Evolutionary conservation across 2,329 filamentous ascomycete species (phyloP).

Genomic region (Alternaria panax): DNA sequence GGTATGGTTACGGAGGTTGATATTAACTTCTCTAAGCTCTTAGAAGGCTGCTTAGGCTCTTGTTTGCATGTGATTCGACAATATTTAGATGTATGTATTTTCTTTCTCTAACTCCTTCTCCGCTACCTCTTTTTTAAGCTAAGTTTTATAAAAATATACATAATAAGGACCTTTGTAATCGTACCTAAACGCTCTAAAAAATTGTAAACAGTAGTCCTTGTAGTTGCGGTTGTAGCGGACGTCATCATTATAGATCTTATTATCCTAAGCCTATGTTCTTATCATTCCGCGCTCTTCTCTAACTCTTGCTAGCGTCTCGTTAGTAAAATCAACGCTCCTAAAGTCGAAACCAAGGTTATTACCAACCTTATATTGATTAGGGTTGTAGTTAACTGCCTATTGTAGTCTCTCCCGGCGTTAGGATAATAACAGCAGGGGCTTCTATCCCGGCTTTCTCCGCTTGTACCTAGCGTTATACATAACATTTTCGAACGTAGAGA

Average conservation of each 20-base stretch:
- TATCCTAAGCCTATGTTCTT: background rate
- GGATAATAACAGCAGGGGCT: background rate
- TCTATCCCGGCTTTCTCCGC: too few species aligned
- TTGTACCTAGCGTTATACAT: too few species aligned
- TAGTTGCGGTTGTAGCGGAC: slow-evolving; percentile 3
- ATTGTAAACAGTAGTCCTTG: slow-evolving; percentile 1
- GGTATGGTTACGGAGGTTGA: background rate
- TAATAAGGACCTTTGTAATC: slow-evolving; percentile 7
- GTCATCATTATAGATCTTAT: background rate
- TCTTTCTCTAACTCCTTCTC: background rate
- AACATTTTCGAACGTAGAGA: too few species aligned
- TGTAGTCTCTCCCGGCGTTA: background rate
- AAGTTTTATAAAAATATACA: background rate
- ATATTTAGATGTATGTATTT: background rate
- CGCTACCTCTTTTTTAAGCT: background rate
- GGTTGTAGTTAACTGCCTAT: background rate
- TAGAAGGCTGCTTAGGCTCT: background rate
- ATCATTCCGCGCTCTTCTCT: background rate
- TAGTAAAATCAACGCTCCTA: background rate
- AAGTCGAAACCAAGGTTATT: background rate
- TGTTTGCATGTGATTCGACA: background rate
- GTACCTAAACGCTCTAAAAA: slow-evolving; percentile 9
- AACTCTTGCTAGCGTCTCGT: background rate
- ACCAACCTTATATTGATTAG: background rate
- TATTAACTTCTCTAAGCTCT: background rate